Evolutionary conservation across 805 yeast species (phyloP).

Genomic region (Saccharomyces mikatae): DNA sequence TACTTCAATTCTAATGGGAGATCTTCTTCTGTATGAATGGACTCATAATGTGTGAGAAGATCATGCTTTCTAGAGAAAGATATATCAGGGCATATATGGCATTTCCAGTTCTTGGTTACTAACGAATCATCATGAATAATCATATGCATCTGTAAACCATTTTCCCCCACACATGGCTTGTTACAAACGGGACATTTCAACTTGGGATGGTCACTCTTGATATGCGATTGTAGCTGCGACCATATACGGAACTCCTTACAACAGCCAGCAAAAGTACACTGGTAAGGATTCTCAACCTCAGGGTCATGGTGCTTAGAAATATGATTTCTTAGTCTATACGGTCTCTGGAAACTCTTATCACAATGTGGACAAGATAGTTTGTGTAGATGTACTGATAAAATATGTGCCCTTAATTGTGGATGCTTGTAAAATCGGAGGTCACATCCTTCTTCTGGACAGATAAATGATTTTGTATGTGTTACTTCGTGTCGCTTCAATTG

Average conservation of each 20-base stretch:
- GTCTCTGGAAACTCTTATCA: constrained; percentile 53
- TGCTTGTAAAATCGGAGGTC: constrained; percentile 61
- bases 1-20: constrained; percentile 8
- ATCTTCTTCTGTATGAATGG: constrained; percentile 31
- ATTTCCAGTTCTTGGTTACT: constrained; percentile 57
- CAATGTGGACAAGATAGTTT: constrained; percentile 54
- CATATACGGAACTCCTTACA: constrained; percentile 54
- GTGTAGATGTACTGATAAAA: constrained; percentile 50
- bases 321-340: constrained; percentile 60
- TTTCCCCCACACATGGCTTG: constrained; percentile 63
- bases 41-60: constrained; percentile 47
- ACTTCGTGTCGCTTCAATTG: constrained; percentile 76
- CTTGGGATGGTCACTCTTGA: constrained; percentile 66
- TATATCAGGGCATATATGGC: constrained; percentile 42
- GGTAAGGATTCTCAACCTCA: constrained; percentile 32
- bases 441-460: constrained; percentile 58
- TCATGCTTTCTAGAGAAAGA: constrained; percentile 51
- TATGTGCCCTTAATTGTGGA: constrained; percentile 68
- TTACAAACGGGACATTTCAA: constrained; percentile 57
- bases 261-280: constrained; percentile 59
- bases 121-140: constrained; percentile 50
- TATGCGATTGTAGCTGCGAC: constrained; percentile 66
- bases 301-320: constrained; percentile 56
- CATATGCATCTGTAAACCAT: constrained; percentile 69
- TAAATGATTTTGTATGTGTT: constrained; percentile 64